Conservation (phyloP, 2,329 filamentous ascomycete genomes). For the Pseudogymnoascus pannorum region DNA sequence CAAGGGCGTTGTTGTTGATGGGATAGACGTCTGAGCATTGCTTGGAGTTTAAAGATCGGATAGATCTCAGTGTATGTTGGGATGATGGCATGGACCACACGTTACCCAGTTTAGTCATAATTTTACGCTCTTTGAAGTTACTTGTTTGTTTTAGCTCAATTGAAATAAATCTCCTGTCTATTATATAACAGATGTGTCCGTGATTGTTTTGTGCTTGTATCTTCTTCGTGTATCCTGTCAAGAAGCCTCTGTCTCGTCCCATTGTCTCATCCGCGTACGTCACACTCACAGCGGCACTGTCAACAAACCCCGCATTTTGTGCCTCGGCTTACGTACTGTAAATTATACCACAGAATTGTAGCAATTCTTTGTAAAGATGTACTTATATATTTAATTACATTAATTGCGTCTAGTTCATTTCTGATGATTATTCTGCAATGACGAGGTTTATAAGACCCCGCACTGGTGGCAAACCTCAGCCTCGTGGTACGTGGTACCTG, state of each 20-base stretch:
- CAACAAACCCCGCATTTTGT: not conserved
- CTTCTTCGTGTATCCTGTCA: not conserved
- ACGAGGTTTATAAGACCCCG: not conserved
- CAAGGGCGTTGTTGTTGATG: slow-evolving; percentile 78
- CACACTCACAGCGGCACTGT: not conserved
- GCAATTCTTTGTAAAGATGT: not conserved
- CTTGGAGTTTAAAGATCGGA: slow-evolving; percentile 11
- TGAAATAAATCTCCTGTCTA: not conserved
- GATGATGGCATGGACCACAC: not conserved
- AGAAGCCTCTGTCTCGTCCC: not conserved
- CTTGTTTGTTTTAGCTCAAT: slow-evolving; percentile 7
- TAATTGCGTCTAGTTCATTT: not conserved
- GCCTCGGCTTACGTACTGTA: not conserved
- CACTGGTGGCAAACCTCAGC: not conserved
- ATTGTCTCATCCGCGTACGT: not conserved
- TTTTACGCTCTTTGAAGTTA: not conserved
- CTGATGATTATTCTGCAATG: not conserved
- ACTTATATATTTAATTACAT: not conserved
- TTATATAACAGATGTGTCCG: not conserved
- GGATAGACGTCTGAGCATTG: slow-evolving; percentile 63
- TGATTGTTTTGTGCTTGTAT: not conserved
- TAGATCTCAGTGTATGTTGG: slow-evolving; percentile 9
- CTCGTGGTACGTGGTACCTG: slow-evolving; percentile 7
- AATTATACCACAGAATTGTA: not conserved
- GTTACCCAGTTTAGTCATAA: slow-evolving; percentile 4